Evolutionary conservation across 106 monocot genomes (phyloP), one percentile per base, ranked within the genome.

Genomic region (Apostasia ramifera): DNA sequence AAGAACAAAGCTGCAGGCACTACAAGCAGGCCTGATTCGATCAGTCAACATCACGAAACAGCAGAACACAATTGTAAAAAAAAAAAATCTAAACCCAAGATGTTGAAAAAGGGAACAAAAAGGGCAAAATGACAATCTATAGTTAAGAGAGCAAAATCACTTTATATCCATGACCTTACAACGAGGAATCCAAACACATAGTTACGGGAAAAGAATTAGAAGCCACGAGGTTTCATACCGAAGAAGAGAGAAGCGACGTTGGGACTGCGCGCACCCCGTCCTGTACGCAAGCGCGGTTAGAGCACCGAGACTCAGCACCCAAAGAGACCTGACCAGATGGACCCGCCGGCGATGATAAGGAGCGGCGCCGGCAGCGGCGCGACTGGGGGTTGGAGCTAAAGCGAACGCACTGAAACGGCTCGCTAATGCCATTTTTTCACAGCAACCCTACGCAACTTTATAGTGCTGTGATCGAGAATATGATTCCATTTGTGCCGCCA

Each of bases 271-370:
- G 71, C 64, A 76, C 73, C 86, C 84, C 61, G 81, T 76, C 47
- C 78, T 76, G 83, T 67, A 84, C 26, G 84, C 55, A 69, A 94
- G 53, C n/a, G 84, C 70, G 66, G 84, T 40, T 44, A 90, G 44
- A 9, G 85, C 76, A 41, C 94, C 82, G 75, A 91, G 53, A 79
- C 90, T 83, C 3, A 94, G 69, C 41, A 85, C 67, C 43, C 82
- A 91, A 44, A 94, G 66, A 0, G 82, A 84, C 45, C 87, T 77
- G 8, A 80, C 70, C 10, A 85, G 10, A 5, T 81, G 83, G 8
- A 72, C 53, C 38, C 82, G 86, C 47, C 90, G 76, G 74, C 68
- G 70, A 49, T 47, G 57, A 7, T 58, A 15, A 2, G 46, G 9
- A n/a, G 68, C 44, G 8, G 70, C 58, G 43, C 63, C 40, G 61